Percentiles rank a stretch among this genome's conserved stretches.
Conservation (phyloP, 2,329 filamentous ascomycete species). For the Nemania serpens region DNA sequence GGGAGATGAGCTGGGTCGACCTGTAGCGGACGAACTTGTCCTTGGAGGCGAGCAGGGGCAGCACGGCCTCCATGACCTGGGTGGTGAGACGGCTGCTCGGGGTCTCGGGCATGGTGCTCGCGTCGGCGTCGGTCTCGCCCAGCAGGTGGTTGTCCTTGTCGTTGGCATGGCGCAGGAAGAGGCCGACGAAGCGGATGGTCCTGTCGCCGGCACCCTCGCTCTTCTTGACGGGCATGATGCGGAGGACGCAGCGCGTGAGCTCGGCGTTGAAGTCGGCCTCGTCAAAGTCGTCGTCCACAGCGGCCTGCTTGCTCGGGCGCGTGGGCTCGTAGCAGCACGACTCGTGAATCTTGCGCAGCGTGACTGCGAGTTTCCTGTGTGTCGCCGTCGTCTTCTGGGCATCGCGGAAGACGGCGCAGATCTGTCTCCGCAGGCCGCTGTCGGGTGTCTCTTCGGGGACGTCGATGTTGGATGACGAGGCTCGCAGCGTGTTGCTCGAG, state of each 20-base stretch:
- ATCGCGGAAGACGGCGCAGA: conserved; percentile 75
- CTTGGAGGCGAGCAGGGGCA: conserved; percentile 81
- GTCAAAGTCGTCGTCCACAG: conserved; percentile 59
- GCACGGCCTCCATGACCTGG: conserved; percentile 71
- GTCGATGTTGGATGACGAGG: conserved; percentile 50
- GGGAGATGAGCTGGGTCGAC: conserved; percentile 85
- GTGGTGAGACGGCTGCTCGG: conserved; percentile 80
- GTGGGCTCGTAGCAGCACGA: conserved; percentile 72
- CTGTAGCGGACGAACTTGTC: conserved; percentile 93
- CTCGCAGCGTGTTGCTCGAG: conserved; percentile 51
- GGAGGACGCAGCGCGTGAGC: conserved; percentile 78
- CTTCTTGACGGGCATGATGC: conserved; percentile 88
- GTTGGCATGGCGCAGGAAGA: conserved; percentile 76
- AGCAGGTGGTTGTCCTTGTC: conserved; percentile 73
- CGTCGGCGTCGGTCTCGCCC: conserved; percentile 68
- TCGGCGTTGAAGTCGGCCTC: conserved; percentile 89
- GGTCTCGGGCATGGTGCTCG: conserved; percentile 76
- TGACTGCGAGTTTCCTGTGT: conserved; percentile 87
- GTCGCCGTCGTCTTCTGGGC: conserved; percentile 89
- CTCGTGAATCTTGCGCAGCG: conserved; percentile 88
- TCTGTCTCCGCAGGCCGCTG: conserved; percentile 72
- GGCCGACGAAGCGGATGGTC: conserved; percentile 81
- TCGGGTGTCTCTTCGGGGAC: conserved; percentile 74
- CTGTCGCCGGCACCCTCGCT: conserved; percentile 86
- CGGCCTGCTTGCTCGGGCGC: conserved; percentile 50